These are phyloP conservation scores for Poa pratensis DNA, from an alignment of 176 grass and related monocot genomes.

Conservation along the genomic window DNA sequence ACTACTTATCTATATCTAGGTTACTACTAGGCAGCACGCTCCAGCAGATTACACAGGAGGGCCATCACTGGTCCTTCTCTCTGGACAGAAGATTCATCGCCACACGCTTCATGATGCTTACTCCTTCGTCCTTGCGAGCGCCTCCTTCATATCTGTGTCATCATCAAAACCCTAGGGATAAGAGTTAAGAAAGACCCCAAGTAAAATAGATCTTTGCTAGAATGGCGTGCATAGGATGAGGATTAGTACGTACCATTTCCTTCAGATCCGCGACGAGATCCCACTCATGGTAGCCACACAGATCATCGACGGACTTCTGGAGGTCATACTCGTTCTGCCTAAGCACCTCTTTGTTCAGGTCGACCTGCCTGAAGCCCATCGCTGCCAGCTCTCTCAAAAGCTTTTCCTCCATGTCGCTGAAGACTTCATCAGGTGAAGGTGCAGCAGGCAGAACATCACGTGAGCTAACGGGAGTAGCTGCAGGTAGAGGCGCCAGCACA, in stretches of 20 bases:
- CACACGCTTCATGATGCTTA: slow-evolving; percentile 48
- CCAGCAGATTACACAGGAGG: background rate
- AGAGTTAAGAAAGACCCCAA: background rate
- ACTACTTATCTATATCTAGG: background rate
- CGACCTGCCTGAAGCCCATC: slow-evolving; percentile 71
- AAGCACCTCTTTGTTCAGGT: slow-evolving; percentile 84
- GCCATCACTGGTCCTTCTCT: slow-evolving; percentile 39
- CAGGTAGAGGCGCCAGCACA: background rate
- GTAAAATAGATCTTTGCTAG: background rate
- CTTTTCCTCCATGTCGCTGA: slow-evolving; percentile 52
- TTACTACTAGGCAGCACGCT: slow-evolving; percentile 13
- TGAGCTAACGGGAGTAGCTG: background rate
- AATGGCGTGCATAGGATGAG: background rate
- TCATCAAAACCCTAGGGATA: slow-evolving; percentile 58
- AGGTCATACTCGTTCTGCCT: slow-evolving; percentile 68
- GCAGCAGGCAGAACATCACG: background rate
- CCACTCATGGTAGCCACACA: slow-evolving; percentile 68
- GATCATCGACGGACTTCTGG: slow-evolving; percentile 62
- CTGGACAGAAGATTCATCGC: slow-evolving; percentile 46
- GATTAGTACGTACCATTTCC: slow-evolving; percentile 57
- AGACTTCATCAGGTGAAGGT: background rate
- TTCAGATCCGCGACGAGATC: slow-evolving; percentile 60
- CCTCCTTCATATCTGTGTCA: slow-evolving; percentile 54
- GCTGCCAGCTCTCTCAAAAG: slow-evolving; percentile 63
- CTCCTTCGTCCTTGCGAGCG: slow-evolving; percentile 40